A percentile compares a stretch with the other conserved stretches of the same genome.
Evolutionary conservation across 1,284 basidiomycete species (phyloP).

Genomic region (Hymenochaete sp.): DNA sequence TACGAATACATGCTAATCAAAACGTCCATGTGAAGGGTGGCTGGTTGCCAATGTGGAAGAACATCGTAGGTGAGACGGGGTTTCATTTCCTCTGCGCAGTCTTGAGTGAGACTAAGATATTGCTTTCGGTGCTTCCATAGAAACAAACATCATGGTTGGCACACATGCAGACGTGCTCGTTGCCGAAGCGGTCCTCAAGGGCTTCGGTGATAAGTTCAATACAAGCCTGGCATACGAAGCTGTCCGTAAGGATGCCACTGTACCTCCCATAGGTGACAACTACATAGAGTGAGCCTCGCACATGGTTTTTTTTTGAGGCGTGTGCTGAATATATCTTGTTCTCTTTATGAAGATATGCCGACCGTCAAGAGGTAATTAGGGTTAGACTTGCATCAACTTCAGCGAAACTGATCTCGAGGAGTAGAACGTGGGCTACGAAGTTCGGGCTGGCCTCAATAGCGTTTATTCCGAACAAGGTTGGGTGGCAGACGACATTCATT

Average conservation of each 20-base stretch:
- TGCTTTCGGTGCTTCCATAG: conserved; percentile 24
- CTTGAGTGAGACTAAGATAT: neutral
- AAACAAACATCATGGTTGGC: conserved; percentile 72
- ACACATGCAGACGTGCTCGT: conserved; percentile 78
- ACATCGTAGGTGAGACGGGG: conserved; percentile 52
- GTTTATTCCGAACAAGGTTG: conserved; percentile 63
- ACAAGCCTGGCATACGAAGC: conserved; percentile 62
- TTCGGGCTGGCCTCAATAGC: conserved; percentile 66
- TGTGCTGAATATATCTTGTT: neutral
- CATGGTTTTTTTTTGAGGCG: neutral
- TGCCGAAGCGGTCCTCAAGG: conserved; percentile 68
- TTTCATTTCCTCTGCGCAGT: neutral
- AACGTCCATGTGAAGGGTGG: conserved; percentile 54
- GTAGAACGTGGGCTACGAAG: conserved; percentile 72
- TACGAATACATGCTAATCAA: neutral
- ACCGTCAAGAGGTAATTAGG: conserved; percentile 57
- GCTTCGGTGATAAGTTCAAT: conserved; percentile 52
- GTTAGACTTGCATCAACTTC: neutral
- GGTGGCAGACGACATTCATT: conserved; percentile 74
- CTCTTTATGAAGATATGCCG: conserved; percentile 43
- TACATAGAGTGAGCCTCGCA: conserved; percentile 38
- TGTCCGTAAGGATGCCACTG: conserved; percentile 66
- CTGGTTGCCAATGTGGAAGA: conserved; percentile 89
- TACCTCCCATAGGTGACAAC: conserved; percentile 56
- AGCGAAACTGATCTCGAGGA: neutral